A percentile compares a stretch with the other conserved stretches of the same genome.
These are phyloP conservation scores for Trypanosoma boissoni DNA, from an alignment of 208 protist species.

Conservation along the genomic window DNA sequence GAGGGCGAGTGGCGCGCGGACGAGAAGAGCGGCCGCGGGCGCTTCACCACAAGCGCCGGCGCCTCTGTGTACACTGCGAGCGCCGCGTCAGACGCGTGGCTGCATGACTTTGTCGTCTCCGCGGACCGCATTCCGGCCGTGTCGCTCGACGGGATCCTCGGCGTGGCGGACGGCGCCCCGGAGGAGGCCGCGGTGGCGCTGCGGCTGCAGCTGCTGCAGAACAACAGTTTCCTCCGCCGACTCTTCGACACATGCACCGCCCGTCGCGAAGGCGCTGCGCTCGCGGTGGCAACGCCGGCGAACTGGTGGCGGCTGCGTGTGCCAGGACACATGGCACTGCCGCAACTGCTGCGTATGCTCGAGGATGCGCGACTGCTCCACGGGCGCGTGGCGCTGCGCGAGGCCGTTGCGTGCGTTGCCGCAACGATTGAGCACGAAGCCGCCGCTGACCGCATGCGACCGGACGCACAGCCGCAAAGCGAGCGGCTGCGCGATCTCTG, in stretches of 20 bases:
- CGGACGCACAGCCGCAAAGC: conserved; percentile 8
- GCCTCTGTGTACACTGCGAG: conserved; percentile 27
- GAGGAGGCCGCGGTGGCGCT: conserved; percentile 28
- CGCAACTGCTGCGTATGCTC: conserved; percentile 68
- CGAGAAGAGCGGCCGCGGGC: conserved; percentile 54
- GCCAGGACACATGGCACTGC: conserved; percentile 52
- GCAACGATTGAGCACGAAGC: conserved; percentile 34
- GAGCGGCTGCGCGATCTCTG: conserved; percentile 1
- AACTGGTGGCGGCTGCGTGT: conserved; percentile 79
- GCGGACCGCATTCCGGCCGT: conserved; percentile 38
- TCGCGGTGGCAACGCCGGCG: conserved; percentile 51
- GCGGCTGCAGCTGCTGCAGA: conserved; percentile 57
- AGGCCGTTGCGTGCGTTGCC: conserved; percentile 50
- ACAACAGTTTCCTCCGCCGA: conserved; percentile 61
- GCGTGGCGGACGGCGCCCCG: conserved; percentile 28
- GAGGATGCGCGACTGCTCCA: conserved; percentile 56
- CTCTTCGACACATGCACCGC: conserved; percentile 56
- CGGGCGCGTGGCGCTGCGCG: conserved; percentile 37
- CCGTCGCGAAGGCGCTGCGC: conserved; percentile 31
- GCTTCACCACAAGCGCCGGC: conserved; percentile 56
- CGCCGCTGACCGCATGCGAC: neutral
- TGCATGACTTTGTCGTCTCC: conserved; percentile 15
- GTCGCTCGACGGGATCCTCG: conserved; percentile 31
- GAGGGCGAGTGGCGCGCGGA: conserved; percentile 73
- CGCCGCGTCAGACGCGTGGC: neutral